Percentiles rank a stretch among this genome's conserved stretches.
These are phyloP conservation scores for Incumbomyces delicatus DNA, from an alignment of 2,329 filamentous ascomycete genomes.

Conservation along the genomic window DNA sequence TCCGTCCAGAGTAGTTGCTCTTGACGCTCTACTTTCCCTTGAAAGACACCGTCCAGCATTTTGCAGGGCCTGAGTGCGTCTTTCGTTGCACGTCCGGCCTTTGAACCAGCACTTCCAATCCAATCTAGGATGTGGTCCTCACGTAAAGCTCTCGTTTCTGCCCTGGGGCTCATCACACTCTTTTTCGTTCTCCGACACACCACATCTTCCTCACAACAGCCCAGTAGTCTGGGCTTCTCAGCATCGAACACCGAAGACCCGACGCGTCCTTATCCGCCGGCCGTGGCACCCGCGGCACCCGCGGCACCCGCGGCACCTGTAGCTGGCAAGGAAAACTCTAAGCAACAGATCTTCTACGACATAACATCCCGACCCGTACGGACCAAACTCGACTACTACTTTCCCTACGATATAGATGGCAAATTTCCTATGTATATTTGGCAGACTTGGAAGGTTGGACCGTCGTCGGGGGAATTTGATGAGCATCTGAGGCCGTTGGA, in stretches of 20 bases:
- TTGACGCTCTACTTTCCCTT: no score
- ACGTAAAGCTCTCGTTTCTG: constrained; percentile 62
- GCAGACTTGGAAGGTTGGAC: constrained; percentile 95
- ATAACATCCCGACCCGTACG: constrained; percentile 62
- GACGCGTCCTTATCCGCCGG: constrained; percentile 22
- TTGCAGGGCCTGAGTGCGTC: not conserved
- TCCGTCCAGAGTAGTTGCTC: no score
- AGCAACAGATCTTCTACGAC: constrained; percentile 58
- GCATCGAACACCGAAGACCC: constrained; percentile 23
- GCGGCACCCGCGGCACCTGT: constrained; percentile 31
- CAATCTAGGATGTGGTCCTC: constrained; percentile 3
- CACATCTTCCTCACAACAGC: constrained; percentile 34
- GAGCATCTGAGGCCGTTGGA: constrained; percentile 71
- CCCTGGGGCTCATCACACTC: constrained; percentile 57
- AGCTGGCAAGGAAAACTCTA: constrained; percentile 27
- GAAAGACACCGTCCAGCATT: no score
- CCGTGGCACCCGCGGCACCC: constrained; percentile 32
- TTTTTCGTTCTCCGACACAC: constrained; percentile 60
- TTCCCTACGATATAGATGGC: constrained; percentile 76
- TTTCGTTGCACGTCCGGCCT: not conserved
- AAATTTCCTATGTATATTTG: constrained; percentile 98
- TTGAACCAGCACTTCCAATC: not conserved
- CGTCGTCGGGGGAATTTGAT: constrained; percentile 63
- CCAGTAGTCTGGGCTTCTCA: constrained; percentile 23
- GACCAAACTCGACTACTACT: constrained; percentile 81